phyloP scores from a whole-genome alignment of 768 basidiomycete genomes.

The Kwoniella botswanensis region DNA sequence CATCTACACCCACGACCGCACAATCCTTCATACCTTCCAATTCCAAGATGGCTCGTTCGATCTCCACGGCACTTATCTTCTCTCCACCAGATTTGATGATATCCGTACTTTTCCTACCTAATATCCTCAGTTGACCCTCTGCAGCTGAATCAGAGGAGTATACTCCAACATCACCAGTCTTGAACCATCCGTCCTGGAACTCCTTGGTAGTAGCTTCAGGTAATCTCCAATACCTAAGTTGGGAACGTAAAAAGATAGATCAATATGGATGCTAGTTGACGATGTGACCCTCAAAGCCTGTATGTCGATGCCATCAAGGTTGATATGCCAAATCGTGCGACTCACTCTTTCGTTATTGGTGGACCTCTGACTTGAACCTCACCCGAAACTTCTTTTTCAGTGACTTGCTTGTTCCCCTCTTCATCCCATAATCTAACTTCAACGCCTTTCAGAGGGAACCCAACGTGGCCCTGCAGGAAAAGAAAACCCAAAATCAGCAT shows the following conservation, averaged over 20 bases:
- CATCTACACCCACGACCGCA: slow-evolving; percentile 49
- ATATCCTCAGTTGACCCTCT: slow-evolving; percentile 34
- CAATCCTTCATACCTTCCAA: slow-evolving; percentile 45
- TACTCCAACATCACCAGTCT: slow-evolving; percentile 53
- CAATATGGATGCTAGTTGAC: no score
- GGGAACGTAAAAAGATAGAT: no score
- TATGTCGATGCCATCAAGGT: no score
- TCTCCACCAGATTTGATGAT: slow-evolving; percentile 54
- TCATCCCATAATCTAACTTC: slow-evolving; percentile 44
- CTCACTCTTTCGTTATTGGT: slow-evolving; percentile 45
- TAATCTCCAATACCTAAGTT: slow-evolving; percentile 41
- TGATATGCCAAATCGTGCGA: neutral
- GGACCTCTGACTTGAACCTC: slow-evolving; percentile 48
- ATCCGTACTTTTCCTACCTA: slow-evolving; percentile 44
- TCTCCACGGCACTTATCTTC: slow-evolving; percentile 51
- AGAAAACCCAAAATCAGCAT: neutral
- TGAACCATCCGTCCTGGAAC: slow-evolving; percentile 52
- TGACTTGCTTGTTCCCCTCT: slow-evolving; percentile 31
- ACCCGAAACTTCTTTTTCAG: slow-evolving; percentile 38
- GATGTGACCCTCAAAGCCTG: no score
- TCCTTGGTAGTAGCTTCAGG: slow-evolving; percentile 44
- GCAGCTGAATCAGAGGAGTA: slow-evolving; percentile 32
- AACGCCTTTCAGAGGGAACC: slow-evolving; percentile 44
- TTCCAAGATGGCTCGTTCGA: slow-evolving; percentile 48
- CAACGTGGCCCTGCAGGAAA: slow-evolving; percentile 48